phyloP scores from a whole-genome alignment of 2,329 filamentous ascomycete species.

The Colletotrichum sp. region DNA sequence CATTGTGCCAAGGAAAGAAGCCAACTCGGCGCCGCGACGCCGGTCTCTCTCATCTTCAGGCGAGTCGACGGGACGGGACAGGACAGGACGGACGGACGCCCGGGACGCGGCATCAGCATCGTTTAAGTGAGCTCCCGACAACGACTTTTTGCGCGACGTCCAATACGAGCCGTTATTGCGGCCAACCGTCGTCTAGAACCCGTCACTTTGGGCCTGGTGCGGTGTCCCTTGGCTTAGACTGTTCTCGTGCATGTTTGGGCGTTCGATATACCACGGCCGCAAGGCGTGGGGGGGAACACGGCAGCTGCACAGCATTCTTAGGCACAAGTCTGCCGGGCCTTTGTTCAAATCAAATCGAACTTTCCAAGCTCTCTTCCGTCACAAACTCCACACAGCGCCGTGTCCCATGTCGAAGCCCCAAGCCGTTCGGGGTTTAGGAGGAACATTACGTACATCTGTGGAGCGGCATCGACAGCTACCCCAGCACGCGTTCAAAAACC shows the following conservation, averaged over 20 bases:
- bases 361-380: neutral
- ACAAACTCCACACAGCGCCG: neutral
- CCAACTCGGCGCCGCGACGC: neutral
- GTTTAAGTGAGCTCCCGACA: neutral
- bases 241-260: neutral
- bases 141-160: neutral
- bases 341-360: neutral
- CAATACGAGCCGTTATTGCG: neutral
- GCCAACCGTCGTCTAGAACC: neutral
- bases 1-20: neutral
- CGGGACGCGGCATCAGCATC: neutral
- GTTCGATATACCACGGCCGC: neutral
- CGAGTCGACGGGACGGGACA: neutral
- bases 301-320: conserved; percentile 12
- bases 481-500: neutral
- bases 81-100: neutral
- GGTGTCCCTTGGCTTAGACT: neutral
- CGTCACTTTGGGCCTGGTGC: neutral
- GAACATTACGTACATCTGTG: conserved; percentile 4
- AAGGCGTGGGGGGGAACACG: neutral
- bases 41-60: neutral
- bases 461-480: neutral
- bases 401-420: neutral
- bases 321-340: neutral
- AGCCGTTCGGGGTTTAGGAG: neutral